Evolutionary conservation across 2,329 filamentous ascomycete genomes (phyloP).

Genomic region (Paecilomyces formosus): DNA sequence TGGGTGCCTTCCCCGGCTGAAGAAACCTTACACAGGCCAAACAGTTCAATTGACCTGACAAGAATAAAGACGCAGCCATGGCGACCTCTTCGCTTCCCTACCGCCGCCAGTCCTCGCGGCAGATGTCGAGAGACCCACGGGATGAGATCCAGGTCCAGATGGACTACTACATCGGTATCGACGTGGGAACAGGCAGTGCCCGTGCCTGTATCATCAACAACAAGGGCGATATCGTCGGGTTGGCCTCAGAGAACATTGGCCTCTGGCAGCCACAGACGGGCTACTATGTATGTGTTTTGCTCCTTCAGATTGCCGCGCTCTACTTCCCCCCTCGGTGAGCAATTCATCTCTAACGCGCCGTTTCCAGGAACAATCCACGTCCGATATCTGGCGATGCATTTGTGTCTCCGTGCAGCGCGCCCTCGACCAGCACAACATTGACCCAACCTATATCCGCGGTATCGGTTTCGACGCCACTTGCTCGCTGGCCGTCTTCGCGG

Average conservation of each 20-base stretch:
- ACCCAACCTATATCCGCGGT: conserved; percentile 68
- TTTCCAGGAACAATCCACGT: conserved; percentile 95
- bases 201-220: conserved; percentile 92
- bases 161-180: conserved; percentile 72
- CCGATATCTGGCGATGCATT: conserved; percentile 93
- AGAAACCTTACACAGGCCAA: neutral
- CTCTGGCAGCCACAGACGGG: conserved; percentile 71
- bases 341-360: neutral
- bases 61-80: conserved; percentile 1
- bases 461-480: conserved; percentile 99
- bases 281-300: conserved; percentile 57
- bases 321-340: too few species aligned
- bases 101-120: conserved; percentile 22
- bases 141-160: conserved; percentile 51
- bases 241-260: conserved; percentile 69
- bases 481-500: conserved; percentile 82
- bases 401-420: conserved; percentile 80
- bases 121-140: conserved; percentile 37
- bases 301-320: too few species aligned
- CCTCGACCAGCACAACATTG: conserved; percentile 71
- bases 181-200: conserved; percentile 93
- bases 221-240: conserved; percentile 72
- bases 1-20: neutral
- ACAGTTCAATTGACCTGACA: neutral
- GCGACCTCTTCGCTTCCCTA: conserved; percentile 26